These are phyloP conservation scores for Tricholoma sp. DNA, from an alignment of 768 basidiomycete species.

Conservation along the genomic window DNA sequence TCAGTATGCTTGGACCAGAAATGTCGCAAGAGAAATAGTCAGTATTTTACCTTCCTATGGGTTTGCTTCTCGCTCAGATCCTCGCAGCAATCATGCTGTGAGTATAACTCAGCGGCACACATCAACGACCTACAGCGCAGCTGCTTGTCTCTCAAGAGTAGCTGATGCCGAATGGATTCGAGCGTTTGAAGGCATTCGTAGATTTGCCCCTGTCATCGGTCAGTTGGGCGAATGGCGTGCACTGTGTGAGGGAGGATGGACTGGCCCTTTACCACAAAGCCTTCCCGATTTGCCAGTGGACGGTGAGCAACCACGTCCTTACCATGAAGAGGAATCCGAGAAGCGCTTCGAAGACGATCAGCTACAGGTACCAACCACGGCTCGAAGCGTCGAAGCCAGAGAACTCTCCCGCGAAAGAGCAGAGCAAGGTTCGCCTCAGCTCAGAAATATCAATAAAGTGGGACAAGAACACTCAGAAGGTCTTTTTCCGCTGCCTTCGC, in stretches of 20 bases:
- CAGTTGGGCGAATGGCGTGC: constrained; percentile 69
- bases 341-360: constrained; percentile 2
- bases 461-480: constrained; percentile 8
- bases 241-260: constrained; percentile 75
- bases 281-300: constrained; percentile 28
- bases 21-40: constrained; percentile 79
- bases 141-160: constrained; percentile 61
- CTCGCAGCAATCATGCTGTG: constrained; percentile 60
- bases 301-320: constrained; percentile 1
- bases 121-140: constrained; percentile 52
- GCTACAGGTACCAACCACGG: constrained; percentile 1
- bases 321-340: neutral
- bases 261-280: constrained; percentile 42
- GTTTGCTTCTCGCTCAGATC: neutral
- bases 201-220: constrained; percentile 62
- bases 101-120: constrained; percentile 59
- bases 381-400: constrained; percentile 2
- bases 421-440: neutral
- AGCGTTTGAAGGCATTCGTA: constrained; percentile 65
- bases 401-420: neutral
- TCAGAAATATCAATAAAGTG: neutral
- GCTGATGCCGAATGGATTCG: constrained; percentile 78
- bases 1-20: constrained; percentile 69
- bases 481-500: neutral
- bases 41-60: constrained; percentile 22